These are phyloP conservation scores for Sabuloglossum arenarium DNA, from an alignment of 495 filamentous ascomycete species.

Conservation along the genomic window DNA sequence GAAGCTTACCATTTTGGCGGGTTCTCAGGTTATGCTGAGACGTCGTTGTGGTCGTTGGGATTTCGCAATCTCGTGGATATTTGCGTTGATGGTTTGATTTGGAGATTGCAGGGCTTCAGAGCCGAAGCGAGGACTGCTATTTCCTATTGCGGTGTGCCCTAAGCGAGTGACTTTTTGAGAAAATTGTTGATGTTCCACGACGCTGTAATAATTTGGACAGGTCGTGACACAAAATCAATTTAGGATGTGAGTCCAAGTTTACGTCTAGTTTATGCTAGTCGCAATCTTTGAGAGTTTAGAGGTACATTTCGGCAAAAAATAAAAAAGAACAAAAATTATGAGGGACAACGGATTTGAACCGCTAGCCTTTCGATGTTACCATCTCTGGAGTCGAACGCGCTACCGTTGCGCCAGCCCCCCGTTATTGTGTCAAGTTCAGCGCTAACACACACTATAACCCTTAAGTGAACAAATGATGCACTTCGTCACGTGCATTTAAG, in stretches of 20 bases:
- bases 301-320: no score
- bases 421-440: background rate
- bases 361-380: slow-evolving; percentile 1
- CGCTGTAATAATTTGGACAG: background rate
- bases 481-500: no score
- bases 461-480: no score
- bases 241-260: background rate
- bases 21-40: background rate
- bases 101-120: background rate
- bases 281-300: no score
- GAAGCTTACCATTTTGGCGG: background rate
- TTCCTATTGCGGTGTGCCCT: background rate
- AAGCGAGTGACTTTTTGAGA: background rate
- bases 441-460: background rate
- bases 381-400: slow-evolving; percentile 1
- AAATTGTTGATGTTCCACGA: no score
- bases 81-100: background rate
- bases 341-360: slow-evolving; percentile 3
- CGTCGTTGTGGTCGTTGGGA: background rate
- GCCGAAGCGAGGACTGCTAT: slow-evolving; percentile 1
- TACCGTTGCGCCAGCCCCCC: slow-evolving; percentile 3
- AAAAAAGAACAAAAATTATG: background rate
- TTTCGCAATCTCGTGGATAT: background rate
- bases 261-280: no score
- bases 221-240: background rate